Evolutionary conservation across 2,329 filamentous ascomycete genomes (phyloP).

Genomic region (Apiospora phragmitis): DNA sequence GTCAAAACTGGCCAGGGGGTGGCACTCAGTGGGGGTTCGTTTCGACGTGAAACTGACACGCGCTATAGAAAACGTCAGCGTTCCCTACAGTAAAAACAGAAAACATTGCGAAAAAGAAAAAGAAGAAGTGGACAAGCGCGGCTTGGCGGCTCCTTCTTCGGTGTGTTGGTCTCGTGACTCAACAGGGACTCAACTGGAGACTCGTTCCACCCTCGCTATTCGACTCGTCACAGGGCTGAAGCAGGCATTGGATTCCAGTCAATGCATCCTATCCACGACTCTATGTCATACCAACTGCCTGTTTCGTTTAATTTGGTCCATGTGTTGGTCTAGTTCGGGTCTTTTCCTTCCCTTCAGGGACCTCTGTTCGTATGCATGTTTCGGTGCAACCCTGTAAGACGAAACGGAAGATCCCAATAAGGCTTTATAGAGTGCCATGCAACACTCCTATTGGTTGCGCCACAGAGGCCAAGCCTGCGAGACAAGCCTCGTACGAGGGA

Average conservation of each 20-base stretch:
- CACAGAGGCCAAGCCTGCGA: neutral
- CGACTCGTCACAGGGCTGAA: neutral
- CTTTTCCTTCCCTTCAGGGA: neutral
- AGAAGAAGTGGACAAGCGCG: neutral
- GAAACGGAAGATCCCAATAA: neutral
- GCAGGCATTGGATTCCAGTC: neutral
- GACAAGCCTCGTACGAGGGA: neutral
- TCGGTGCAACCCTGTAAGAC: neutral
- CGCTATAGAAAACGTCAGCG: neutral
- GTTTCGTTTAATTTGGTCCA: neutral
- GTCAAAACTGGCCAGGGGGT: neutral
- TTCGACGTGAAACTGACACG: neutral
- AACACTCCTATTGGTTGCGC: neutral
- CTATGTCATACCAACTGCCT: neutral
- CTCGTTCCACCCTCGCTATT: neutral
- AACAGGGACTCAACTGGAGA: neutral
- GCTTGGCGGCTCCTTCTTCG: neutral
- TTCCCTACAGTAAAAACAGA: no score
- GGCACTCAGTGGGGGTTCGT: neutral
- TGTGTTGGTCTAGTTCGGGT: neutral
- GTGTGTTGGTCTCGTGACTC: neutral
- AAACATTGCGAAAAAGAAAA: neutral
- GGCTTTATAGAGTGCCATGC: neutral
- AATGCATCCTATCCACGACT: neutral
- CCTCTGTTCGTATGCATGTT: neutral